These are phyloP conservation scores for Chrysanthemum seticuspe DNA, from an alignment of 129 eudicot species.

Conservation along the genomic window DNA sequence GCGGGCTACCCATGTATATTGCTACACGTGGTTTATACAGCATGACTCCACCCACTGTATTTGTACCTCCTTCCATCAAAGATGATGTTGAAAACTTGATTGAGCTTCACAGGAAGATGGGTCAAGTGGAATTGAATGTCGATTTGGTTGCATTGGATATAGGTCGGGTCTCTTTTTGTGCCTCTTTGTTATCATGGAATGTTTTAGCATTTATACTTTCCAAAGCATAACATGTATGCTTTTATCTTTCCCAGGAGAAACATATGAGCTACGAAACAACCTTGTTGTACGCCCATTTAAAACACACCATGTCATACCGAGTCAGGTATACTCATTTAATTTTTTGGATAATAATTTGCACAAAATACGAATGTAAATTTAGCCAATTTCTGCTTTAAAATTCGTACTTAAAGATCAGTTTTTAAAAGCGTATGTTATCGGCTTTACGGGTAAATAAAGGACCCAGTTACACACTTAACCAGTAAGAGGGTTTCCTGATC, in stretches of 20 bases:
- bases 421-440: not conserved
- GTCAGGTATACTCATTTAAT: conserved; percentile 66
- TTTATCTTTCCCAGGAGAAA: conserved; percentile 59
- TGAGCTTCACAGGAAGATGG: conserved; percentile 82
- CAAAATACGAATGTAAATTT: not conserved
- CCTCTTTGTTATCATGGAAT: not conserved
- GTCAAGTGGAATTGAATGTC: conserved; percentile 81
- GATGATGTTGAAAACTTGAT: conserved; percentile 83
- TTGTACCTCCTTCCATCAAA: conserved; percentile 90
- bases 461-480: not conserved
- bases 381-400: too few species aligned
- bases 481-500: not conserved
- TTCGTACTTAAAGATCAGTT: not conserved
- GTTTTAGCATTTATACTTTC: conserved; percentile 11
- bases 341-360: not conserved
- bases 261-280: conserved; percentile 88
- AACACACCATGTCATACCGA: conserved; percentile 89
- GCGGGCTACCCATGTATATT: conserved; percentile 94
- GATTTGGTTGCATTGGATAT: conserved; percentile 90
- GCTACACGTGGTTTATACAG: conserved; percentile 89
- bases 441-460: too few species aligned
- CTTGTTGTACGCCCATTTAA: conserved; percentile 91
- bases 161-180: conserved; percentile 43
- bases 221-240: not conserved
- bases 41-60: conserved; percentile 87